phyloP scores from a whole-genome alignment of 495 filamentous ascomycete genomes.

The Hypoxylon subgilvum region DNA sequence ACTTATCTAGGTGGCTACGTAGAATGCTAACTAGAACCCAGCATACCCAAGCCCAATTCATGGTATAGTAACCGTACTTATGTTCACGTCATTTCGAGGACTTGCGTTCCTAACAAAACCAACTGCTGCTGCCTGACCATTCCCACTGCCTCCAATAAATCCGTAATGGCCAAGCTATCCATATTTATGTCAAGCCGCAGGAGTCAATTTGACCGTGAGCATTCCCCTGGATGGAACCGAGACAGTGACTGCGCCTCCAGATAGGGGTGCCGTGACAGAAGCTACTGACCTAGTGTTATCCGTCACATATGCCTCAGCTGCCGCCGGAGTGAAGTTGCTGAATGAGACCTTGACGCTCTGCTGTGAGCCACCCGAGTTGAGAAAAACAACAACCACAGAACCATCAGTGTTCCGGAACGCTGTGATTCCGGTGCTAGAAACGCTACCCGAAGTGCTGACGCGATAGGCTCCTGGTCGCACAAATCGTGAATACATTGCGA shows the following conservation, averaged over 20 bases:
- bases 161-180: no score
- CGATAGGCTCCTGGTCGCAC: constrained; percentile 56
- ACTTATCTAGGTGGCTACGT: no score
- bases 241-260: constrained; percentile 26
- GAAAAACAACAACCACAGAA: constrained; percentile 50
- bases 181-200: constrained; percentile 5
- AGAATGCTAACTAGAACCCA: no score
- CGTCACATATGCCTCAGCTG: constrained; percentile 42
- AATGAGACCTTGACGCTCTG: constrained; percentile 39
- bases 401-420: constrained; percentile 58
- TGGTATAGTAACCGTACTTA: no score
- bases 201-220: constrained; percentile 38
- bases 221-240: constrained; percentile 35
- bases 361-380: constrained; percentile 49
- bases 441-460: constrained; percentile 45
- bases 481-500: constrained; percentile 54
- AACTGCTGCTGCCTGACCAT: no score
- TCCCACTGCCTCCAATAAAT: no score
- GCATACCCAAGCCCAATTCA: no score
- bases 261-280: constrained; percentile 10
- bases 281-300: constrained; percentile 36
- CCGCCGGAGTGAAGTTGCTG: constrained; percentile 28
- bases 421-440: constrained; percentile 46
- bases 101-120: no score
- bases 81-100: no score